Conservation (phyloP, 1,284 basidiomycete genomes). For the Pseudozyma sp. region DNA sequence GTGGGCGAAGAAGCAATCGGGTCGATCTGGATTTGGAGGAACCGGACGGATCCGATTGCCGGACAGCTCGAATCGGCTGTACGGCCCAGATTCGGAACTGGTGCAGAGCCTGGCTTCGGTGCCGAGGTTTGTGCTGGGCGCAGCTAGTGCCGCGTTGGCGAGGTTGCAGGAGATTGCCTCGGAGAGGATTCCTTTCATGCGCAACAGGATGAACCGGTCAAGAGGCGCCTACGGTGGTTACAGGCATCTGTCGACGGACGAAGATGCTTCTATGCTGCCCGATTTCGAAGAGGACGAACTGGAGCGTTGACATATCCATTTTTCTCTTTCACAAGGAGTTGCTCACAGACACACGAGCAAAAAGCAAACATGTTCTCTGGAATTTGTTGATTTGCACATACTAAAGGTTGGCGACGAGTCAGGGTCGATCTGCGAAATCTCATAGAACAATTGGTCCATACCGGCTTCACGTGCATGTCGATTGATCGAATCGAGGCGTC, state of each 20-base stretch:
- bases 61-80: constrained; percentile 55
- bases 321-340: neutral
- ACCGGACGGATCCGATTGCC: constrained; percentile 42
- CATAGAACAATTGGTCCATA: no score
- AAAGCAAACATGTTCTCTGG: neutral
- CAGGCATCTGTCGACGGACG: constrained; percentile 61
- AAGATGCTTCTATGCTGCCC: constrained; percentile 64
- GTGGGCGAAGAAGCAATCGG: constrained; percentile 73
- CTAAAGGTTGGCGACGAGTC: no score
- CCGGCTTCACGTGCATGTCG: no score
- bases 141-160: constrained; percentile 36
- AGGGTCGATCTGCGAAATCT: no score
- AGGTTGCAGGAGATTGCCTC: constrained; percentile 34
- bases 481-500: no score
- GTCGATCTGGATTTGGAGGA: constrained; percentile 3
- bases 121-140: constrained; percentile 45
- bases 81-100: constrained; percentile 75
- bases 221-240: constrained; percentile 59
- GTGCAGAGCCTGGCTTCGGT: constrained; percentile 71
- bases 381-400: no score
- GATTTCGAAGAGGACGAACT: constrained; percentile 64
- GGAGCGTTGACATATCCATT: constrained; percentile 24
- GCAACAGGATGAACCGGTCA: constrained; percentile 22
- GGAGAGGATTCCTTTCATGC: constrained; percentile 52
- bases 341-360: neutral